Conservation (phyloP, 371 early-diverging fungal species). For the Zychaea mexicana region DNA sequence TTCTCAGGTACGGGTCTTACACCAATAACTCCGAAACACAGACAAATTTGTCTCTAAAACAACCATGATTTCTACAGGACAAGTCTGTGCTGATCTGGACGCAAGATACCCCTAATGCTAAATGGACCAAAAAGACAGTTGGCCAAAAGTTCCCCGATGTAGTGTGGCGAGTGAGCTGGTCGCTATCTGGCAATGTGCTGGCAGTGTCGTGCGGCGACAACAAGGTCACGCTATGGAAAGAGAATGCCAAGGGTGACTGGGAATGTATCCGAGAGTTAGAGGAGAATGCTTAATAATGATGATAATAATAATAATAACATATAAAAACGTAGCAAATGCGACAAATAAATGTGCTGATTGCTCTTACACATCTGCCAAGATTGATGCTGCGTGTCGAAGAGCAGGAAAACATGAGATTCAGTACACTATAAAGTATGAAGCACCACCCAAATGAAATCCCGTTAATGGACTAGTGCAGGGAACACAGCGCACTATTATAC, state of each 20-base stretch:
- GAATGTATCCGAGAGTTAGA: conserved; percentile 78
- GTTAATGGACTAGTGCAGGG: neutral
- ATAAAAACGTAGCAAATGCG: too few species aligned
- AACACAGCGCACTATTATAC: neutral
- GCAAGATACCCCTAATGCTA: conserved; percentile 70
- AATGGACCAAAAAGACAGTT: conserved; percentile 78
- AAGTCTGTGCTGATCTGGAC: conserved; percentile 96
- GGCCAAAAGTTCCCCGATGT: conserved; percentile 92
- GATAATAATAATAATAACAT: too few species aligned
- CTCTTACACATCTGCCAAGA: too few species aligned
- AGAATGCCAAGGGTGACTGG: conserved; percentile 92
- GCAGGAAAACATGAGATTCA: neutral
- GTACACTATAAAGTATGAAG: too few species aligned
- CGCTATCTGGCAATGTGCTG: conserved; percentile 90
- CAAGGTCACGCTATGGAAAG: conserved; percentile 95
- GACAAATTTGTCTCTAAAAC: neutral
- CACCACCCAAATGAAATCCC: conserved; percentile 5
- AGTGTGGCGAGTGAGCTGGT: conserved; percentile 98
- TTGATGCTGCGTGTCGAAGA: neutral
- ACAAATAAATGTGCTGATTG: too few species aligned
- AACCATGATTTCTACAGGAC: conserved; percentile 70
- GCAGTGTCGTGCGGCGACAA: conserved; percentile 97
- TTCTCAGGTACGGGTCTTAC: conserved; percentile 72
- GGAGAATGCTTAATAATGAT: conserved; percentile 61
- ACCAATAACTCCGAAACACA: neutral